These are phyloP conservation scores for Kockiozyma suomiensis DNA, from an alignment of 805 yeast species.

Conservation along the genomic window DNA sequence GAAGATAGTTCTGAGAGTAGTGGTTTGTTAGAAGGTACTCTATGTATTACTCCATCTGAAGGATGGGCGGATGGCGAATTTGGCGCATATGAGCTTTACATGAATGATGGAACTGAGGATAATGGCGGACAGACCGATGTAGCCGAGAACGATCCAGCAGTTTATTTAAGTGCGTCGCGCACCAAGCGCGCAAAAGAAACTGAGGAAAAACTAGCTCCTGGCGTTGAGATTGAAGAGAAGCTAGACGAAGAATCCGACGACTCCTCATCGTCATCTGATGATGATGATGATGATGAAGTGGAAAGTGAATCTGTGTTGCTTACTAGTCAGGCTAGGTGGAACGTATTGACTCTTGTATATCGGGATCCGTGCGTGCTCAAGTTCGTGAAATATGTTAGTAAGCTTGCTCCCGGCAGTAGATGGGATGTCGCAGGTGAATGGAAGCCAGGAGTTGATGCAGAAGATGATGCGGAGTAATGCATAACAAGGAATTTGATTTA, in stretches of 20 bases:
- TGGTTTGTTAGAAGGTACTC: slow-evolving; percentile 73
- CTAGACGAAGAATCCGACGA: slow-evolving; percentile 40
- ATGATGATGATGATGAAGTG: slow-evolving; percentile 66
- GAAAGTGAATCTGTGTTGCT: slow-evolving; percentile 75
- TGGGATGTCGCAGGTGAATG: slow-evolving; percentile 88
- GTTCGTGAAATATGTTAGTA: slow-evolving; percentile 89
- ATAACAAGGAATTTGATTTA: neutral
- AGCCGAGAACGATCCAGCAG: slow-evolving; percentile 35
- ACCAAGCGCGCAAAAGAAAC: slow-evolving; percentile 21
- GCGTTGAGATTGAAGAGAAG: slow-evolving; percentile 44
- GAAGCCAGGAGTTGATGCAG: slow-evolving; percentile 39
- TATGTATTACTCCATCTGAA: slow-evolving; percentile 75
- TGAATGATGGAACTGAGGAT: slow-evolving; percentile 46
- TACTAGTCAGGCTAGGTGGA: slow-evolving; percentile 83
- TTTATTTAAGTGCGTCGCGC: slow-evolving; percentile 31
- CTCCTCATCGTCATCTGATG: slow-evolving; percentile 48
- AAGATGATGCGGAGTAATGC: neutral
- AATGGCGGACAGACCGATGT: slow-evolving; percentile 51
- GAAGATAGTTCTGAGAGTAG: slow-evolving; percentile 44
- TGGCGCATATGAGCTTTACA: slow-evolving; percentile 93
- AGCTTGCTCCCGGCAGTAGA: slow-evolving; percentile 83
- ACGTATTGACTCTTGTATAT: slow-evolving; percentile 70
- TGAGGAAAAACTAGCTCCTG: slow-evolving; percentile 8
- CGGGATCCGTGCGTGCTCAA: slow-evolving; percentile 86
- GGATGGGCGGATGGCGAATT: slow-evolving; percentile 78